phyloP scores from a whole-genome alignment of 805 yeast species.

The Jamesozyma gamospora region DNA sequence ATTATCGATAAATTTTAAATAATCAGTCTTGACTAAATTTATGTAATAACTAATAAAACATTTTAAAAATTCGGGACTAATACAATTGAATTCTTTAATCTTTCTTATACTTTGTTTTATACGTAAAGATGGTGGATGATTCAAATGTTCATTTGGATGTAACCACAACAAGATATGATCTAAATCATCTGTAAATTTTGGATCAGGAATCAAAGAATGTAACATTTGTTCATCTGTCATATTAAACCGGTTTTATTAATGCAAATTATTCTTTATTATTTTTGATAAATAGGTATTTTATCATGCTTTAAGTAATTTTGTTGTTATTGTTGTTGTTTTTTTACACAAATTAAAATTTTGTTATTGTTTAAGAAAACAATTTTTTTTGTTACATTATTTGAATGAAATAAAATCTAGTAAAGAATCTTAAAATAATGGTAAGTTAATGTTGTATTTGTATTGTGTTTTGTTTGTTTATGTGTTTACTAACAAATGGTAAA shows the following conservation, averaged over 20 bases:
- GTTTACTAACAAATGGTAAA: background rate
- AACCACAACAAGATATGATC: conserved; percentile 20
- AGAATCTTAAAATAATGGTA: too few relatives aligned
- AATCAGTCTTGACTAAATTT: conserved; percentile 17
- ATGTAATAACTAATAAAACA: conserved; percentile 12
- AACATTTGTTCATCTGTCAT: conserved; percentile 3
- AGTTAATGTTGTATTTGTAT: too few relatives aligned
- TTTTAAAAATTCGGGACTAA: background rate
- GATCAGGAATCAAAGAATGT: background rate
- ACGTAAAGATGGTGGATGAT: conserved; percentile 21
- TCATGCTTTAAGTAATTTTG: too few relatives aligned
- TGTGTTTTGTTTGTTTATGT: background rate
- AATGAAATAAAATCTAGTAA: too few relatives aligned
- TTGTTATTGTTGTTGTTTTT: too few relatives aligned
- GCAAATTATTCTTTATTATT: too few relatives aligned
- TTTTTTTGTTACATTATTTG: too few relatives aligned
- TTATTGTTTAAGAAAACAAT: too few relatives aligned
- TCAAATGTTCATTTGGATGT: conserved; percentile 20
- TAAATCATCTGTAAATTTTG: conserved; percentile 13
- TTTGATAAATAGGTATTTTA: too few relatives aligned
- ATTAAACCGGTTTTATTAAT: too few relatives aligned
- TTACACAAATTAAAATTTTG: too few relatives aligned
- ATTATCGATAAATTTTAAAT: conserved; percentile 6
- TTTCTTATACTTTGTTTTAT: conserved; percentile 11
- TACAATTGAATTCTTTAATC: conserved; percentile 3